A percentile compares a stretch with the other conserved stretches of the same genome.
Conservation (phyloP, 2,329 filamentous ascomycete genomes). For the Arachnomyces sp. region DNA sequence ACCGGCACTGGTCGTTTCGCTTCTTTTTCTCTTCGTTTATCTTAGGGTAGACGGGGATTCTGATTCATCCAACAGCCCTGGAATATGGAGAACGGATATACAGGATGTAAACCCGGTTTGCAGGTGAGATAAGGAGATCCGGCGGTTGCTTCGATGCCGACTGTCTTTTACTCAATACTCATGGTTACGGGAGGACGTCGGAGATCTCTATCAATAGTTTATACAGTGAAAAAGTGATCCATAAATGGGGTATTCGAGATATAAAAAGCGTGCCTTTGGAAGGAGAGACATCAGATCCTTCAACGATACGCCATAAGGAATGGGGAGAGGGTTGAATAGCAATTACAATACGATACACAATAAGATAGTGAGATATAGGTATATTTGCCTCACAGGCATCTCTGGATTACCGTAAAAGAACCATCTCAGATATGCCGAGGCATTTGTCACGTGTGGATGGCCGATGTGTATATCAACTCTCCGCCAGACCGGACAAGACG, state of each 20-base stretch:
- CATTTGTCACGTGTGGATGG: slow-evolving; percentile 17
- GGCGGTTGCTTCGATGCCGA: not conserved
- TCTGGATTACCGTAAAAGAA: too few relatives aligned
- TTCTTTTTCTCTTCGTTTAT: not conserved
- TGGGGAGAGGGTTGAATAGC: not conserved
- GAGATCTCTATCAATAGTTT: slow-evolving; percentile 6
- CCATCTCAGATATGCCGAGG: too few relatives aligned
- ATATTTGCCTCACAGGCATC: too few relatives aligned
- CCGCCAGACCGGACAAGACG: slow-evolving; percentile 6
- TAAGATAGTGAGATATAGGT: not conserved
- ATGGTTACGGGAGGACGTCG: not conserved
- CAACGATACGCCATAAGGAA: slow-evolving; percentile 9
- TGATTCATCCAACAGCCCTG: not conserved
- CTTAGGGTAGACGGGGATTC: slow-evolving; percentile 3
- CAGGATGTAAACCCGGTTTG: too few relatives aligned
- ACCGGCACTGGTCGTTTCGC: slow-evolving; percentile 5
- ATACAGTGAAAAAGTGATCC: slow-evolving; percentile 7
- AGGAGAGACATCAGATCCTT: slow-evolving; percentile 17
- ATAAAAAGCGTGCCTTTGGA: too few relatives aligned
- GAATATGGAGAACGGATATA: too few relatives aligned
- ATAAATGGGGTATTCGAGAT: too few relatives aligned
- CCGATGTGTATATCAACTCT: slow-evolving; percentile 23
- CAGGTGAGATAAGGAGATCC: not conserved
- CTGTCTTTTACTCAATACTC: too few relatives aligned
- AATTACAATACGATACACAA: not conserved